Conservation (phyloP, 2,329 filamentous ascomycete species). For the Pseudopyrenochaeta lycopersici region DNA sequence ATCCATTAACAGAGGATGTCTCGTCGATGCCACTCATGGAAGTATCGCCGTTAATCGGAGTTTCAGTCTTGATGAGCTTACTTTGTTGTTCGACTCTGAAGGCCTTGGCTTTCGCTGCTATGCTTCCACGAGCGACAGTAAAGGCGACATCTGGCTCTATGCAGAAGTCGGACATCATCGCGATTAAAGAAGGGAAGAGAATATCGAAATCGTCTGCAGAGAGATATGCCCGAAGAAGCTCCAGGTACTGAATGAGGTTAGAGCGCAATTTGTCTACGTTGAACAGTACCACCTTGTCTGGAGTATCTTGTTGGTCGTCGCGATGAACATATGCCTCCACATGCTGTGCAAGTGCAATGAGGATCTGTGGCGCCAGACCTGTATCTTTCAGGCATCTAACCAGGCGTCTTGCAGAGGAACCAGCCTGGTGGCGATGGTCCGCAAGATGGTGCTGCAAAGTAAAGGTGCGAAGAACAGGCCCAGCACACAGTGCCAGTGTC, state of each 20-base stretch:
- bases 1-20: constrained; percentile 10
- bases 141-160: constrained; percentile 85
- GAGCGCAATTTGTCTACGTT: constrained; percentile 91
- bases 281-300: constrained; percentile 88
- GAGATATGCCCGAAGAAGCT: constrained; percentile 84
- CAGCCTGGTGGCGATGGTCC: constrained; percentile 81
- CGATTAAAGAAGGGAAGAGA: constrained; percentile 77
- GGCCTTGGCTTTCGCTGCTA: constrained; percentile 59
- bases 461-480: constrained; percentile 78
- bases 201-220: constrained; percentile 78
- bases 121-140: constrained; percentile 78
- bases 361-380: constrained; percentile 78
- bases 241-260: constrained; percentile 86
- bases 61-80: constrained; percentile 12
- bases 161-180: constrained; percentile 79
- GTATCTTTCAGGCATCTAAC: constrained; percentile 81
- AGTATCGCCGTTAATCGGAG: constrained; percentile 62
- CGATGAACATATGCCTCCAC: constrained; percentile 85
- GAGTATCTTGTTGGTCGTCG: constrained; percentile 75
- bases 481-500: constrained; percentile 87
- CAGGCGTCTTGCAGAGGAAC: constrained; percentile 78
- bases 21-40: constrained; percentile 37
- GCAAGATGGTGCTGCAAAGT: constrained; percentile 79
- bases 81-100: constrained; percentile 45
- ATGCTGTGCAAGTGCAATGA: constrained; percentile 92